Base-by-base conservation (phyloP, 306 rosid species). In the Nissolia schottii region DNA sequence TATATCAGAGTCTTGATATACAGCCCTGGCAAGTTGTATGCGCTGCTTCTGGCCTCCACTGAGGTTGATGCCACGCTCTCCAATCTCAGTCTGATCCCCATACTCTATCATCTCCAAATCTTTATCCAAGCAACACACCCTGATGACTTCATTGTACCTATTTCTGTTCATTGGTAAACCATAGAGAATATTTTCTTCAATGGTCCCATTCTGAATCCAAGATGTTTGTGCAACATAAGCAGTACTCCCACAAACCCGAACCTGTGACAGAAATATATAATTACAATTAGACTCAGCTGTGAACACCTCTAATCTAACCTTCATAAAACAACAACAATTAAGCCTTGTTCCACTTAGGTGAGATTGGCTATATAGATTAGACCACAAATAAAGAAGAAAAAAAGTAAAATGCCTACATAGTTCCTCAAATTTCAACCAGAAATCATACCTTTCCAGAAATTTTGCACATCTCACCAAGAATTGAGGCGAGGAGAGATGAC, bases 21-120 rank as follows among this genome's bases (percentile, higher is more conserved):
- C 89, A 56, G 92, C 97, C 81, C 97, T 67, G n/a, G 96, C 96
- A 60, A 91, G 96, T 80, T 91, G 97, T 67, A 91, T 87, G 51
- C 97, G 37, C 85, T 91, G 96, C 76, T 91, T 91, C 74, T 91
- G 97, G 49, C 97, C 95, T 0, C 96, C 96, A 50, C 97, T 91
- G 14, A 91, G 73, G 77, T 91, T 91, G 84, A 91, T 91, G 27
- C 97, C 97, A 1, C 97, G 92, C 81, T 91, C 97, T 55, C 97
- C 97, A 34, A 91, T 91, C 87, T 91, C 97, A 0, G 92, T 88
- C 54, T 88, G 92, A 77, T 91, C 97, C 65, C 96, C 92, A 20
- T 63, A 68, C 50, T 91, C 97, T 92, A 91, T 88, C 91, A 88
- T 75, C 69, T 91, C 96, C 70, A 91, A 50, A 84, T 91, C 97